Evolutionary conservation across 83 land plant genomes (phyloP).

Genomic region (Picea mariana): DNA sequence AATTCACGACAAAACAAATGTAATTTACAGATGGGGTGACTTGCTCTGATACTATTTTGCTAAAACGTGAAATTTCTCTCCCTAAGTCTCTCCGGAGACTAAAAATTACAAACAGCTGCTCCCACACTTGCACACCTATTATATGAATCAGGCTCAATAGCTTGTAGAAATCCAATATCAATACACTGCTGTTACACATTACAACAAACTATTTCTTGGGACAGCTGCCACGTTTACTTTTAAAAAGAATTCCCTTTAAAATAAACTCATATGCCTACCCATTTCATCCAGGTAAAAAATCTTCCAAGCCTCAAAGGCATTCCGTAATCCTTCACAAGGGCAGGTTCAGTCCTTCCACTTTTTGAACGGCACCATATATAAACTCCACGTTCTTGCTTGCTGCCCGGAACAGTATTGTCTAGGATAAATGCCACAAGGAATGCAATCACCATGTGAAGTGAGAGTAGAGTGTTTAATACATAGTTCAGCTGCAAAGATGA

Average conservation of each 20-base stretch:
- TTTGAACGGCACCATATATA: slow-evolving; percentile 54
- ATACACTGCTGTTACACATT: background rate
- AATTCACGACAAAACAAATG: background rate
- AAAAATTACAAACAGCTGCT: slow-evolving; percentile 10
- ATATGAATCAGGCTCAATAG: background rate
- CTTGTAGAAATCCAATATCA: background rate
- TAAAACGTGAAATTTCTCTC: background rate
- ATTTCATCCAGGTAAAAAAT: slow-evolving; percentile 56
- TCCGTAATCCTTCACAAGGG: slow-evolving; percentile 38
- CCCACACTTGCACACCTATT: background rate
- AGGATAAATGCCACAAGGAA: slow-evolving; percentile 62
- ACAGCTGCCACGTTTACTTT: background rate
- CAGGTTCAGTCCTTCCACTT: slow-evolving; percentile 35
- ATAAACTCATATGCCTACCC: slow-evolving; percentile 42
- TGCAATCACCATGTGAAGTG: slow-evolving; percentile 76
- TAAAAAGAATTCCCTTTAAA: background rate
- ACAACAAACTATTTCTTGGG: slow-evolving; percentile 4
- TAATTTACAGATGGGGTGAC: slow-evolving; percentile 7
- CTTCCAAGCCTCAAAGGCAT: slow-evolving; percentile 42
- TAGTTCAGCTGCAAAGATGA: slow-evolving; percentile 53
- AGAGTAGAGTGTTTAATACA: slow-evolving; percentile 61
- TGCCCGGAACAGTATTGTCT: slow-evolving; percentile 85
- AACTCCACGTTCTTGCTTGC: slow-evolving; percentile 67
- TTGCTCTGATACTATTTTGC: background rate
- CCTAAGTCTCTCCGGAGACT: slow-evolving; percentile 8